phyloP scores from a whole-genome alignment of 495 filamentous ascomycete species.

The Jackrogersella multiformis region DNA sequence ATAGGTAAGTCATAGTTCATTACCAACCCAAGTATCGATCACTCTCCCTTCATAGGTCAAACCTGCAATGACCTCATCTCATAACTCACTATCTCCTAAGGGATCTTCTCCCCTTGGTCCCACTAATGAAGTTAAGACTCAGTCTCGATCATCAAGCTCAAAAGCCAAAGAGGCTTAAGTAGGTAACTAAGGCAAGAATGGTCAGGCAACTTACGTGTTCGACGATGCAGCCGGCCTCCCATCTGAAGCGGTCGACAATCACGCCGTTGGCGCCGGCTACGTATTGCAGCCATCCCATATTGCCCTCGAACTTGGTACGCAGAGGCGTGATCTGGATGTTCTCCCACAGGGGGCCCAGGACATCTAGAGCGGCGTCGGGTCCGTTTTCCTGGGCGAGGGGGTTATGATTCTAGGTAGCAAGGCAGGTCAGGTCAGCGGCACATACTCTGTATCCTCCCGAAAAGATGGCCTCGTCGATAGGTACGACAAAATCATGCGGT shows the following conservation, averaged over 20 bases:
- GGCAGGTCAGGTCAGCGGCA: not conserved
- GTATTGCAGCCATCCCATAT: not conserved
- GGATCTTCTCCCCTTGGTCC: constrained; percentile 46
- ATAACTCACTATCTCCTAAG: not conserved
- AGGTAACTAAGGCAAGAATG: not conserved
- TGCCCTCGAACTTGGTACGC: not conserved
- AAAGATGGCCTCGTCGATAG: not conserved
- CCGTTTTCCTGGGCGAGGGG: not conserved
- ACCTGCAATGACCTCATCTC: too few relatives aligned
- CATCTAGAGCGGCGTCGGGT: not conserved
- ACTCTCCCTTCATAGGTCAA: too few relatives aligned
- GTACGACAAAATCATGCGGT: not conserved
- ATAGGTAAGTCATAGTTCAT: too few relatives aligned
- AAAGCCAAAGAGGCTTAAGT: not conserved
- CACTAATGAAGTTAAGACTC: constrained; percentile 31
- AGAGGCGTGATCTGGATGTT: not conserved
- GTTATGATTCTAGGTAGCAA: not conserved
- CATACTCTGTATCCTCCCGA: not conserved
- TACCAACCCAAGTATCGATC: too few relatives aligned
- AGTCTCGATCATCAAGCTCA: not conserved
- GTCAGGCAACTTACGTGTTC: constrained; percentile 2
- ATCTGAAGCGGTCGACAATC: constrained; percentile 5
- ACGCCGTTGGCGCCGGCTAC: not conserved
- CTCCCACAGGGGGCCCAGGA: not conserved
- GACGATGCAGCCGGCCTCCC: constrained; percentile 9